Conservation (phyloP, 1,139 yeast genomes). For the Arxiozyma telluris region DNA sequence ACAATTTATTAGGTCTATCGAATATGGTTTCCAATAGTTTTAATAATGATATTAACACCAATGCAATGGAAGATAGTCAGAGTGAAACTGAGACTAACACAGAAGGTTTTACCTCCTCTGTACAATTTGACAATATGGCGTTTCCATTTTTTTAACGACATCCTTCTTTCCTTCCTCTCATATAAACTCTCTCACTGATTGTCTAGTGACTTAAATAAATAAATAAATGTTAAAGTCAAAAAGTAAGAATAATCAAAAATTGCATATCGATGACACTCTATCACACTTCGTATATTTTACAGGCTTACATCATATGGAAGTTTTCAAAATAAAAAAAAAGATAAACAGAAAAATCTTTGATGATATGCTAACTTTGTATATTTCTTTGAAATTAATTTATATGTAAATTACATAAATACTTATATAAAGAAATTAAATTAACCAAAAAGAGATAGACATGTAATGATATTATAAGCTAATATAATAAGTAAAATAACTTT, state of each 20-base stretch:
- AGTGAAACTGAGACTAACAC: neutral
- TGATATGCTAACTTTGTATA: conserved; percentile 1
- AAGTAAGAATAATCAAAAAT: too few species aligned
- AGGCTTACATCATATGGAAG: too few species aligned
- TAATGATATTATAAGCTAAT: neutral
- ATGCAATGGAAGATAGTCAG: neutral
- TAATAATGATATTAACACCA: neutral
- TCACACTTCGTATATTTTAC: neutral
- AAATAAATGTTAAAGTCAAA: too few species aligned
- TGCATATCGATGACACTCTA: neutral
- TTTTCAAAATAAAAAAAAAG: neutral
- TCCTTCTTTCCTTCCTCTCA: neutral
- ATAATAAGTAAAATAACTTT: too few species aligned
- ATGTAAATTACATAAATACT: neutral
- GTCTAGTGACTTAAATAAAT: too few species aligned
- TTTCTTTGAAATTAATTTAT: conserved; percentile 1
- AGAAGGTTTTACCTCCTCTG: neutral
- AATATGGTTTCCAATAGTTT: neutral
- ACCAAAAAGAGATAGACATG: neutral
- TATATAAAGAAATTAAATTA: neutral
- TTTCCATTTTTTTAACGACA: neutral
- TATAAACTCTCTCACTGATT: too few species aligned
- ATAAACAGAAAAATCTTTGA: neutral
- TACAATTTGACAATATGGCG: neutral
- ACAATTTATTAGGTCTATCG: neutral